Base-by-base conservation (phyloP, 2,329 filamentous ascomycete genomes). In the Hypoxylon sp. region DNA sequence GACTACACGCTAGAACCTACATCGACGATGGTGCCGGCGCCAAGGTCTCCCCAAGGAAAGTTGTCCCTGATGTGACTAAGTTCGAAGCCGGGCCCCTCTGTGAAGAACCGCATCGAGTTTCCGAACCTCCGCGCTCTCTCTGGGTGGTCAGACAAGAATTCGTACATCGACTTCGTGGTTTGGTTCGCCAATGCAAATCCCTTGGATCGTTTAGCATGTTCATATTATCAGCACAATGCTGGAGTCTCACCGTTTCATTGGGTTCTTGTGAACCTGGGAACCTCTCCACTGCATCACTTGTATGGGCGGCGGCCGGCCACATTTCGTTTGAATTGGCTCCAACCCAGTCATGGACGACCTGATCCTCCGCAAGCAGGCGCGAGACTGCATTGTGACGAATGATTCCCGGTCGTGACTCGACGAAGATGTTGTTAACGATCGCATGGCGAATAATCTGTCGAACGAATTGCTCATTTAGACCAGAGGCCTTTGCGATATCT, bases 381-480 rank as follows among this genome's bases (percentile, higher is more conserved):
- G 61, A 60, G 7, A 46, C 50, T 0, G 55, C 44, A 11, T 42
- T 59, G 21, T 62, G 58, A 12, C 46, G 17, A 19, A 62, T 19
- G 7, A 56, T 15, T 2, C 55, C 58, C 3, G 53, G 45, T 7
- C 42, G 32, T 3, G 50, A 42, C 20, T 59, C 55, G 1, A n/a
- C 9, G 20, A 62, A 59, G 27, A 61, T 19, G 21, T 25, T 25
- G 21, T 30, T 49, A 0, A 50, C n/a, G 9, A 60, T 36, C 1
- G 56, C 59, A 13, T 51, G 55, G 2, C 59, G 46, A 9, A 58
- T 27, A n/a, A 61, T 35, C n/a, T 51, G 57, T 16, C 56, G 60
- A 5, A 62, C 57, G 25, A 45, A 26, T 7, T 26, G 17, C 23
- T 62, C 55, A 5, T 19, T 36, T 2, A 67, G 56, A 4, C 57